Base-by-base conservation (phyloP, 1,139 yeast species). In the Diutina ranongensis region DNA sequence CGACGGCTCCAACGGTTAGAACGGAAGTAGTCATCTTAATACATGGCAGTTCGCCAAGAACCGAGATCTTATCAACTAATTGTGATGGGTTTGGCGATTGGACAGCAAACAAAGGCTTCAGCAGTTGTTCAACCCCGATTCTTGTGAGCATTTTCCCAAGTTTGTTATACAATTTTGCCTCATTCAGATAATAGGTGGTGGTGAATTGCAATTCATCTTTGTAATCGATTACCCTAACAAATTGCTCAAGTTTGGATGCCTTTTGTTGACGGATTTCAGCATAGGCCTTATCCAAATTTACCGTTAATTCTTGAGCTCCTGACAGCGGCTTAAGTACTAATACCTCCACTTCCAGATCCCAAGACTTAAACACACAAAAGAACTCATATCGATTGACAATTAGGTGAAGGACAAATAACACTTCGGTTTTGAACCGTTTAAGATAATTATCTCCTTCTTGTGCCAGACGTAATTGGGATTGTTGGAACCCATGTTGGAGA, bases 321-420 rank as follows among this genome's bases (percentile, higher is more conserved):
- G 71, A 57, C 1, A 83, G 71, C 7, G 95, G 94, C 56, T 88
- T 81, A 53, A 84, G 63, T 10, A 84, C 76, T 54, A 78, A 78
- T 45, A 85, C 60, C 1, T 65, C 58, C 0, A 78, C 79, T 2
- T 64, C 59, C 7, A 67, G 59, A 16, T 74, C 76, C 83, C 92
- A 80, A 0, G 92, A 73, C 44, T 78, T 75, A 62, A 84, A 82
- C 10, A 89, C 53, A 0, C 84, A 69, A 55, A 76, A 81, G 40
- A 87, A 74, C 52, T 87, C 94, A 55, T 86, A 85, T 42, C 86
- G 84, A 52, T 83, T 83, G 3, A 89, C 75, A 10, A 76, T 77
- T 48, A 84, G 66, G 57, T 89, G 97, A 42, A 83, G 70, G 46
- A 92, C 57, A 54, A 84, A 85, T 7, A 83, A 67, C 27, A 82